Evolutionary conservation across 352 stramenopile species (phyloP).

Genomic region (Pilasporangium apinafurcum): DNA sequence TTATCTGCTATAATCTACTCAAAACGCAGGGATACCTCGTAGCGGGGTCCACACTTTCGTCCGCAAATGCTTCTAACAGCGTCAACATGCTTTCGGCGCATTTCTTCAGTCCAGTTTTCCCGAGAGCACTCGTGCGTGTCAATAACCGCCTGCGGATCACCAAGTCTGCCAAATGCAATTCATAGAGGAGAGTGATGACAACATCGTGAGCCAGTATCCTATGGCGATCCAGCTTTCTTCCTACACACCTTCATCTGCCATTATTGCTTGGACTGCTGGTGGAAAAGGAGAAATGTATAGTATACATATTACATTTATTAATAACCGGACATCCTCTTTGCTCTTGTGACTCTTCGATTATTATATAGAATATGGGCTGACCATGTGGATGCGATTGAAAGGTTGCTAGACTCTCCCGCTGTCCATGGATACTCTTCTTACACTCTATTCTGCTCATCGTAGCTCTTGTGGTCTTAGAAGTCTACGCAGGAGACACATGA

Average conservation of each 20-base stretch:
- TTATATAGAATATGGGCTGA: too few relatives aligned
- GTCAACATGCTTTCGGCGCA: slow-evolving; percentile 65
- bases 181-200: background rate
- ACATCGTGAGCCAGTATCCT: too few relatives aligned
- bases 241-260: slow-evolving; percentile 54
- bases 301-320: too few relatives aligned
- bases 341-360: too few relatives aligned
- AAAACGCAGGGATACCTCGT: slow-evolving; percentile 22
- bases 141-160: slow-evolving; percentile 71
- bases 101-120: slow-evolving; percentile 76
- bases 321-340: too few relatives aligned
- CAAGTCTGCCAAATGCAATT: slow-evolving; percentile 23
- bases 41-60: slow-evolving; percentile 52
- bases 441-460: too few relatives aligned
- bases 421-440: too few relatives aligned
- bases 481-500: too few relatives aligned
- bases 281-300: background rate
- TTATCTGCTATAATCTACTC: background rate
- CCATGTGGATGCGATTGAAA: too few relatives aligned
- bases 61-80: slow-evolving; percentile 52
- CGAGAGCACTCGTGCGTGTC: slow-evolving; percentile 71
- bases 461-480: too few relatives aligned
- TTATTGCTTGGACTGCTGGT: slow-evolving; percentile 3
- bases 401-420: too few relatives aligned
- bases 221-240: too few relatives aligned